Base-by-base conservation (phyloP, 2,329 filamentous ascomycete species). In the Nemania abortiva region DNA sequence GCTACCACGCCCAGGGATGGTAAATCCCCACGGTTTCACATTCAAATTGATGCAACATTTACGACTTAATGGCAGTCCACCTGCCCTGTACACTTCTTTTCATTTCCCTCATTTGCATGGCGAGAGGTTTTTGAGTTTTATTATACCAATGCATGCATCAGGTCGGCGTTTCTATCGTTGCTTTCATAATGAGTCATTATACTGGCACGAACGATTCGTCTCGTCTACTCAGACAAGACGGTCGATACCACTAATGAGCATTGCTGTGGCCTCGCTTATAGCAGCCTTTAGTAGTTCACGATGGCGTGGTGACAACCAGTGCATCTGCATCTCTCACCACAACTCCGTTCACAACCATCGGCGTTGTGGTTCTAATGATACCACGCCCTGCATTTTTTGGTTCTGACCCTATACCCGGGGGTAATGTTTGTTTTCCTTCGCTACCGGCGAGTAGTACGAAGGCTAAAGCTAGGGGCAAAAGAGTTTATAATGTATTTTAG, bases 1-100 rank as follows among this genome's bases (percentile, higher is more conserved):
- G 94, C 76, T 97, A 96, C 82, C 92, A 97, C 79, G 87, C 91
- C 72, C 92, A 93, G 79, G 94, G 93, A 77, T 97, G 94, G 94
- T 97, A 89, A 78, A 69, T 9, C 27, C 1, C 50, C n/a, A 11
- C 18, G 34, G 22, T 55, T 62, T 57, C 58, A 57, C 39, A 49
- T 61, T 42, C 15, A 56, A 24, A 34, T 64, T 64, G 45, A 59
- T 64, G 15, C 42, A n/a, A 50, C 63, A 69, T 65, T 64, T 70
- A 73, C 60, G 62, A 67, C 27, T 65, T 50, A 56, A 59, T 22
- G 70, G 72, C 74, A 72, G 72, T 59, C 53, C n/a, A 52, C 69
- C 76, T 74, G 75, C 73, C 72, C 53, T 77, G 75, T 79, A 78
- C 68, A 74, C 45, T 76, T 69, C 63, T 70, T 67, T 71, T 72